These are phyloP conservation scores for Orychophragmus violaceus DNA, from an alignment of 345 rosid genomes.

Conservation along the genomic window DNA sequence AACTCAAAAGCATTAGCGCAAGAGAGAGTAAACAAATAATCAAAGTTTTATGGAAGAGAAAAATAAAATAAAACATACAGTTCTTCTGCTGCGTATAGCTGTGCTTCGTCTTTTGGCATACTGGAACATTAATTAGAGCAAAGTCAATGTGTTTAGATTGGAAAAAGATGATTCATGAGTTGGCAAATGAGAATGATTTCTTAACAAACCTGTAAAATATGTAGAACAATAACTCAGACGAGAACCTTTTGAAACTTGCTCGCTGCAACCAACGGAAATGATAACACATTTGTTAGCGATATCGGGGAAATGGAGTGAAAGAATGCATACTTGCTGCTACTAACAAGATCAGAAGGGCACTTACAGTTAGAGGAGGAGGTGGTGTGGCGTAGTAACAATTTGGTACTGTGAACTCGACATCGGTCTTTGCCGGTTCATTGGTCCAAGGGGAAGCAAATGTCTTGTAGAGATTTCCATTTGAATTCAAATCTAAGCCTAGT, in stretches of 20 bases:
- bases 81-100: slow-evolving; percentile 84
- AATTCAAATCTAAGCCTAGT: slow-evolving; percentile 88
- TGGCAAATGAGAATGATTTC: not conserved
- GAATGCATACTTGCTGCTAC: not conserved
- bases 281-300: not conserved
- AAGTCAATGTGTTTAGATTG: not conserved
- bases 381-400: slow-evolving; percentile 85
- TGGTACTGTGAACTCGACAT: slow-evolving; percentile 88
- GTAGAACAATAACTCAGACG: slow-evolving; percentile 66
- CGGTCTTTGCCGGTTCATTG: slow-evolving; percentile 91
- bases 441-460: slow-evolving; percentile 99
- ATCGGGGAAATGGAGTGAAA: not conserved
- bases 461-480: slow-evolving; percentile 86
- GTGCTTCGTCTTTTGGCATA: slow-evolving; percentile 99
- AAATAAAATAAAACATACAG: slow-evolving; percentile 49
- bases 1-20: not conserved
- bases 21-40: not conserved
- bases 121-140: slow-evolving; percentile 36
- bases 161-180: not conserved
- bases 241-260: slow-evolving; percentile 75
- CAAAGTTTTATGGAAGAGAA: slow-evolving; percentile 7
- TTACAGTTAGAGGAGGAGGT: slow-evolving; percentile 77
- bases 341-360: slow-evolving; percentile 4
- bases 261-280: slow-evolving; percentile 49
- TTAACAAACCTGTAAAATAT: slow-evolving; percentile 75